These are phyloP conservation scores for Debaryomyces nepalensis DNA, from an alignment of 1,139 yeast genomes.

Conservation along the genomic window DNA sequence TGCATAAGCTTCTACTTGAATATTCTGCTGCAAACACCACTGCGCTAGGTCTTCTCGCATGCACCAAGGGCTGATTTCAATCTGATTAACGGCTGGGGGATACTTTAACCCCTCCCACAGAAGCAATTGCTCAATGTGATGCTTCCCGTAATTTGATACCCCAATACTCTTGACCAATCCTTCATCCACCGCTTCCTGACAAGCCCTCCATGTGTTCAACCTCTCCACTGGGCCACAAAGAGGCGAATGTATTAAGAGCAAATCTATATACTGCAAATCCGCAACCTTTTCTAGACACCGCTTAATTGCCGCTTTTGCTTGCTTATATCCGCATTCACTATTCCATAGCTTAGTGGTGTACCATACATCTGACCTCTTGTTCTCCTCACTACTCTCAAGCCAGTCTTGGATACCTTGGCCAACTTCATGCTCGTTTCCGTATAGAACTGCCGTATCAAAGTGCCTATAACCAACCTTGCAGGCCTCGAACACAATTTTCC, in stretches of 20 bases:
- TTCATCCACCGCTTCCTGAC: slow-evolving; percentile 65
- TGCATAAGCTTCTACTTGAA: slow-evolving; percentile 44
- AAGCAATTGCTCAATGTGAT: slow-evolving; percentile 62
- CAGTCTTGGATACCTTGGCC: slow-evolving; percentile 57
- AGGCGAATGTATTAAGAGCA: slow-evolving; percentile 65
- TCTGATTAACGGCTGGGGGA: slow-evolving; percentile 65
- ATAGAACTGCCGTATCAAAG: slow-evolving; percentile 64
- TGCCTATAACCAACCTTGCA: slow-evolving; percentile 56
- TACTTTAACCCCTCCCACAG: slow-evolving; percentile 54
- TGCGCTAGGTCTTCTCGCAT: slow-evolving; percentile 67
- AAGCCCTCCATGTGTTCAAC: slow-evolving; percentile 60
- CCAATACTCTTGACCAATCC: slow-evolving; percentile 65
- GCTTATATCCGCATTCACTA: slow-evolving; percentile 33
- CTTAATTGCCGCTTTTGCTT: slow-evolving; percentile 32
- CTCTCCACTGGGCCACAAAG: slow-evolving; percentile 55
- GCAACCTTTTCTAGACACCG: slow-evolving; percentile 32
- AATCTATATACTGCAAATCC: slow-evolving; percentile 52
- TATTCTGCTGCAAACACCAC: slow-evolving; percentile 46
- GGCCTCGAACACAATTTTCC: slow-evolving; percentile 49
- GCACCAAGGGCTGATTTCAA: slow-evolving; percentile 79
- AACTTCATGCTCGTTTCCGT: slow-evolving; percentile 60
- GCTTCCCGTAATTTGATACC: slow-evolving; percentile 70
- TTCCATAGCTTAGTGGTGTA: slow-evolving; percentile 58
- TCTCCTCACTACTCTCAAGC: slow-evolving; percentile 53
- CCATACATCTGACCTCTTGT: slow-evolving; percentile 62